A percentile compares a stretch with the other conserved stretches of the same genome.
Evolutionary conservation across 768 basidiomycete species (phyloP).

Genomic region (Lentinula sp.): DNA sequence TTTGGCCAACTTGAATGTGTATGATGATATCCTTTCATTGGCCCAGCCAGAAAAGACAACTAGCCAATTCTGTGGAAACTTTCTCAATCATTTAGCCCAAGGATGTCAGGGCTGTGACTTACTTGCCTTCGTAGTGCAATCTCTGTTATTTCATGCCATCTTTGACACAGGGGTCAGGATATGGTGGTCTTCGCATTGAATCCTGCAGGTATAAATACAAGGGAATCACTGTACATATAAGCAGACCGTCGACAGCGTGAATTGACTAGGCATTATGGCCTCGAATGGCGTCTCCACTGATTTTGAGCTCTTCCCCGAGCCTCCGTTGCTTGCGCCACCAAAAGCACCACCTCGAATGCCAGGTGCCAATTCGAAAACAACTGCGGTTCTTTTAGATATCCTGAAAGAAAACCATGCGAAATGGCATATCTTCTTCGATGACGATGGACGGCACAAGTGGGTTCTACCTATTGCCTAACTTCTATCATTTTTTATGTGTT

Average conservation of each 20-base stretch:
- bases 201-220: too few relatives aligned
- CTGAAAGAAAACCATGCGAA: slow-evolving; percentile 44
- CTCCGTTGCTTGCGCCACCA: neutral
- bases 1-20: too few relatives aligned
- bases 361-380: slow-evolving; percentile 18
- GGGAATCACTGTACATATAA: too few relatives aligned
- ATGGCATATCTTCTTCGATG: slow-evolving; percentile 42
- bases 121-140: neutral
- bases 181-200: neutral
- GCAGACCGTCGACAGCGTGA: neutral
- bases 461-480: slow-evolving; percentile 6
- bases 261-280: neutral
- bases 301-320: neutral
- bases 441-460: slow-evolving; percentile 43
- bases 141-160: neutral
- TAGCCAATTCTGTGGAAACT: neutral
- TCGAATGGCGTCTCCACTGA: neutral
- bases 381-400: slow-evolving; percentile 19
- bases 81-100: too few relatives aligned
- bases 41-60: too few relatives aligned
- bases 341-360: neutral
- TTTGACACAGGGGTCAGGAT: neutral
- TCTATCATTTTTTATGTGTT: too few relatives aligned
- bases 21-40: too few relatives aligned
- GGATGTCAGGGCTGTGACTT: neutral